phyloP scores from a whole-genome alignment of 2,329 filamentous ascomycete species.

The Mycogone perniciosa region DNA sequence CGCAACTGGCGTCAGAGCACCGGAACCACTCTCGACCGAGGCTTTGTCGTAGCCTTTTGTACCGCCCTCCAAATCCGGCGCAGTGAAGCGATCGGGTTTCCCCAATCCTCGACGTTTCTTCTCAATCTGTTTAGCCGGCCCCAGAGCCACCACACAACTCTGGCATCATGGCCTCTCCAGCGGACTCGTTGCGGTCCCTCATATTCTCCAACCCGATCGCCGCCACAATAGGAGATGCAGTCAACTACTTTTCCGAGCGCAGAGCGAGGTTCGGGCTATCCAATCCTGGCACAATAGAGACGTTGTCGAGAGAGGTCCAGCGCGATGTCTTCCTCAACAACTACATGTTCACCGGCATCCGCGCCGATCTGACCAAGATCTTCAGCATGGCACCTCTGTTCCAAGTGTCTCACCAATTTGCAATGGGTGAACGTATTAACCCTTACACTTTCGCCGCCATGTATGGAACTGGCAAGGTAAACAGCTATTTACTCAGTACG shows the following conservation, averaged over 20 bases:
- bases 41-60: slow-evolving; percentile 1
- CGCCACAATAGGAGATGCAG: slow-evolving; percentile 65
- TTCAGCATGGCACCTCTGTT: slow-evolving; percentile 92
- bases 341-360: slow-evolving; percentile 92
- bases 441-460: slow-evolving; percentile 93
- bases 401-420: slow-evolving; percentile 95
- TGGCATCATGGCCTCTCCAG: slow-evolving; percentile 43
- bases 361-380: slow-evolving; percentile 93
- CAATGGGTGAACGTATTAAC: slow-evolving; percentile 86
- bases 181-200: slow-evolving; percentile 53
- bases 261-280: slow-evolving; percentile 81
- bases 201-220: slow-evolving; percentile 69
- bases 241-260: slow-evolving; percentile 75
- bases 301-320: slow-evolving; percentile 83
- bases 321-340: slow-evolving; percentile 95
- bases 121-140: not conserved
- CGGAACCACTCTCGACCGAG: slow-evolving; percentile 4
- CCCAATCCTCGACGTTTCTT: not conserved
- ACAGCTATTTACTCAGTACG: slow-evolving; percentile 6
- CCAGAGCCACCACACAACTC: slow-evolving; percentile 20
- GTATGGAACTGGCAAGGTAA: slow-evolving; percentile 86
- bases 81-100: slow-evolving; percentile 6
- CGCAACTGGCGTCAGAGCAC: slow-evolving; percentile 12
- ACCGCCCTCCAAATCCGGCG: not conserved
- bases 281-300: slow-evolving; percentile 90